These are phyloP conservation scores for Zopfochytrium polystomum DNA, from an alignment of 371 early-diverging fungal species.

Conservation along the genomic window DNA sequence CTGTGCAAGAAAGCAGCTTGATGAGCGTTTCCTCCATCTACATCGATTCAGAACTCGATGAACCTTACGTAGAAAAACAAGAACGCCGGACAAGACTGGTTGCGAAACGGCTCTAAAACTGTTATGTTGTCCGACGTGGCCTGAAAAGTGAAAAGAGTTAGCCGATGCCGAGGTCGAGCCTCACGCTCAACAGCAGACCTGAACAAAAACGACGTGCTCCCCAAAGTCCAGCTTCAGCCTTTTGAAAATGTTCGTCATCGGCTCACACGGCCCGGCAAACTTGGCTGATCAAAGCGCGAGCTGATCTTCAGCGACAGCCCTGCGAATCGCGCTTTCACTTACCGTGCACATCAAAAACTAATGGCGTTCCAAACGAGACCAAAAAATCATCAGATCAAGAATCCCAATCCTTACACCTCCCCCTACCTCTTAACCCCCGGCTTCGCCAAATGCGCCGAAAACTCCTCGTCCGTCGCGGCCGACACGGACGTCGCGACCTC, in stretches of 20 bases:
- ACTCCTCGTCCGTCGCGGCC: background rate
- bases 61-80: conserved; percentile 46
- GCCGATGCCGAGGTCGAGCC: conserved; percentile 1
- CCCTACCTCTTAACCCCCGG: conserved; percentile 6
- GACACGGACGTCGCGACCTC: background rate
- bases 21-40: background rate
- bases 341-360: conserved; percentile 46
- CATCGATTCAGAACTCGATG: background rate
- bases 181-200: conserved; percentile 21
- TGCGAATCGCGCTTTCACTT: conserved; percentile 5
- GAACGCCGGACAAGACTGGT: conserved; percentile 52
- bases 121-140: conserved; percentile 47
- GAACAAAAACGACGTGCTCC: conserved; percentile 39
- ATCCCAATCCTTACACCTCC: background rate
- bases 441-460: background rate
- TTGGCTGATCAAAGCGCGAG: conserved; percentile 36
- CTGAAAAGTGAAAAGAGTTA: conserved; percentile 19
- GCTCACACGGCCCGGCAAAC: conserved; percentile 57
- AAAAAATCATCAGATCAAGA: background rate
- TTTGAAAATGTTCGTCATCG: conserved; percentile 53
- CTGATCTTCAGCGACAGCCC: background rate
- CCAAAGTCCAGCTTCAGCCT: conserved; percentile 49
- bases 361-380: background rate
- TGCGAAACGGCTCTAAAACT: conserved; percentile 33
- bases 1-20: conserved; percentile 16